Conservation (phyloP, 345 rosid genomes). For the Cardiospermum halicacabum region DNA sequence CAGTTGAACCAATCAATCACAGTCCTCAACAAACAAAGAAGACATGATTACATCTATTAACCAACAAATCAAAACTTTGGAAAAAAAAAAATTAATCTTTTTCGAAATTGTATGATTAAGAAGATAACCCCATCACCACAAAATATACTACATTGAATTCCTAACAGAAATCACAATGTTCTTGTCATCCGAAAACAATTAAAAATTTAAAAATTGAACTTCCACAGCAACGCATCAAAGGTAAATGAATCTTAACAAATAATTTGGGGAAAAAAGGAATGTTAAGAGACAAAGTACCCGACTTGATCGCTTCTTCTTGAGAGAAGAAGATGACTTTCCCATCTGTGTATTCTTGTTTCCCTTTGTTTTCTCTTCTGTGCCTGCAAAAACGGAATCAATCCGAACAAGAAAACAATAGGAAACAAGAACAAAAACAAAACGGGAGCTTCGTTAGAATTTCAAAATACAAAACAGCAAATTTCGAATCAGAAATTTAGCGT, state of each 20-base stretch:
- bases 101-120: neutral
- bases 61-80: neutral
- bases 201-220: neutral
- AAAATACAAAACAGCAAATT: neutral
- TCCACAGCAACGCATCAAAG: neutral
- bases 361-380: neutral
- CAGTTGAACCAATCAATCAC: neutral
- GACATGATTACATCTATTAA: neutral
- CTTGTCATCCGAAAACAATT: neutral
- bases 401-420: neutral
- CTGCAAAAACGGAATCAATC: conserved; percentile 18
- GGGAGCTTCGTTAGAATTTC: neutral
- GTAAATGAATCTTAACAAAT: neutral
- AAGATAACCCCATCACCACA: neutral
- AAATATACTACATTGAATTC: neutral
- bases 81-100: neutral
- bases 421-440: neutral
- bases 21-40: neutral
- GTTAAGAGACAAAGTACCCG: conserved; percentile 30
- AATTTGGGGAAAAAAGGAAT: neutral
- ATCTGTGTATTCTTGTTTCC: conserved; percentile 13
- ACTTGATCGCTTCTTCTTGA: conserved; percentile 43
- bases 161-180: neutral
- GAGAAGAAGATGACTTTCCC: conserved; percentile 45
- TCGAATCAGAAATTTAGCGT: too few species aligned